Percentiles rank a stretch among this genome's conserved stretches.
phyloP scores from a whole-genome alignment of 805 yeast species.

The Kockiozyma suomiensis region DNA sequence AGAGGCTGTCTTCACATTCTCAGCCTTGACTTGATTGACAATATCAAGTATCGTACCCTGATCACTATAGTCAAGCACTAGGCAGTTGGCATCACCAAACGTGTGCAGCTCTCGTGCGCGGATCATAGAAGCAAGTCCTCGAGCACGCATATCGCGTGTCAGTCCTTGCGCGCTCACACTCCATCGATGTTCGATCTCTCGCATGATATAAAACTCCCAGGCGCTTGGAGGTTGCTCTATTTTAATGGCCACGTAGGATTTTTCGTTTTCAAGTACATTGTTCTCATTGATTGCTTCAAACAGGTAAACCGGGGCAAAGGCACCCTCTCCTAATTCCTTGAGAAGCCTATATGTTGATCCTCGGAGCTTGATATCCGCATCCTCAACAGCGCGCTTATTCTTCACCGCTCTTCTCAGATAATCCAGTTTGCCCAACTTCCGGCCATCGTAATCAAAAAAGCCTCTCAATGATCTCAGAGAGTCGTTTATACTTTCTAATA shows the following conservation, averaged over 20 bases:
- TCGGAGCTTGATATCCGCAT: slow-evolving; percentile 14
- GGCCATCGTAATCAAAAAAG: slow-evolving; percentile 40
- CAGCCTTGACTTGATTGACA: slow-evolving; percentile 53
- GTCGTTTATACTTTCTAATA: slow-evolving; percentile 47
- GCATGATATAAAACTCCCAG: slow-evolving; percentile 82
- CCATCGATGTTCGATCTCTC: slow-evolving; percentile 54
- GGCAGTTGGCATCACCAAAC: slow-evolving; percentile 68
- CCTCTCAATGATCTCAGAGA: slow-evolving; percentile 44
- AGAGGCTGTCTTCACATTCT: slow-evolving; percentile 22
- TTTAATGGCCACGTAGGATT: slow-evolving; percentile 66
- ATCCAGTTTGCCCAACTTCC: slow-evolving; percentile 34
- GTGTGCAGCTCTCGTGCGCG: slow-evolving; percentile 55
- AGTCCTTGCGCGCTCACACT: slow-evolving; percentile 20
- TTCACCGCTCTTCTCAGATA: slow-evolving; percentile 5
- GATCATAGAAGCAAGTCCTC: slow-evolving; percentile 50
- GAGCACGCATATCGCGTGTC: slow-evolving; percentile 13
- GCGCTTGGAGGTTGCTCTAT: slow-evolving; percentile 66
- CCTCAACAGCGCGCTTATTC: slow-evolving; percentile 9
- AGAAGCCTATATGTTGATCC: slow-evolving; percentile 52
- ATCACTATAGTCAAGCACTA: slow-evolving; percentile 61
- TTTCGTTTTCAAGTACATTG: slow-evolving; percentile 37
- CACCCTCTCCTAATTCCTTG: slow-evolving; percentile 74
- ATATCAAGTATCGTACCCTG: slow-evolving; percentile 78
- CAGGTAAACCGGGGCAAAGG: slow-evolving; percentile 73
- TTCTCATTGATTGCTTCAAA: slow-evolving; percentile 41